phyloP scores from a whole-genome alignment of 805 yeast species.

The Wickerhamiella qilinensis region DNA sequence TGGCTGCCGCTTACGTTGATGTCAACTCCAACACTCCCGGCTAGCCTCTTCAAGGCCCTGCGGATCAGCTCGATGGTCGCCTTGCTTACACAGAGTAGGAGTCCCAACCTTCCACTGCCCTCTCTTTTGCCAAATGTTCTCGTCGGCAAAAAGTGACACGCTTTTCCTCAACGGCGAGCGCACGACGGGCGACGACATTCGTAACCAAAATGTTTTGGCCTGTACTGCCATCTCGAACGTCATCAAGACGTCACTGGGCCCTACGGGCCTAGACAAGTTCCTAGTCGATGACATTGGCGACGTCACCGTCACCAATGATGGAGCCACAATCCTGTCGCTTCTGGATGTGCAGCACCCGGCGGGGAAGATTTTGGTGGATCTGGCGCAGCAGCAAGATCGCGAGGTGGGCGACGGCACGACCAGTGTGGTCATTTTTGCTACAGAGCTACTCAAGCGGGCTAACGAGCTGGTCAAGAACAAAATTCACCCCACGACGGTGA shows the following conservation, averaged over 20 bases:
- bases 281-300: conserved; percentile 98
- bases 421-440: conserved; percentile 88
- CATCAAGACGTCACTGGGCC: conserved; percentile 88
- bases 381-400: conserved; percentile 97
- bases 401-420: conserved; percentile 99
- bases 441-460: conserved; percentile 82
- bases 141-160: conserved; percentile 36
- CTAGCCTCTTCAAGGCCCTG: too few species aligned
- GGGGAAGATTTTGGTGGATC: conserved; percentile 87
- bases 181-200: conserved; percentile 86
- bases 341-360: conserved; percentile 98
- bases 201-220: conserved; percentile 87
- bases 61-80: too few species aligned
- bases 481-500: conserved; percentile 95
- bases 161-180: conserved; percentile 93
- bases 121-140: conserved; percentile 8
- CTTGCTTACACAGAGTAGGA: too few species aligned
- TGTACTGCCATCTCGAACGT: conserved; percentile 74
- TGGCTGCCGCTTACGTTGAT: too few species aligned
- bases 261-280: conserved; percentile 97
- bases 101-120: neutral
- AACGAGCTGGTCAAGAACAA: conserved; percentile 84
- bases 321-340: conserved; percentile 84
- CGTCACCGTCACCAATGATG: conserved; percentile 96
- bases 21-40: too few species aligned